phyloP scores from a whole-genome alignment of 495 filamentous ascomycete genomes.

The Aspergillus conjunctus region DNA sequence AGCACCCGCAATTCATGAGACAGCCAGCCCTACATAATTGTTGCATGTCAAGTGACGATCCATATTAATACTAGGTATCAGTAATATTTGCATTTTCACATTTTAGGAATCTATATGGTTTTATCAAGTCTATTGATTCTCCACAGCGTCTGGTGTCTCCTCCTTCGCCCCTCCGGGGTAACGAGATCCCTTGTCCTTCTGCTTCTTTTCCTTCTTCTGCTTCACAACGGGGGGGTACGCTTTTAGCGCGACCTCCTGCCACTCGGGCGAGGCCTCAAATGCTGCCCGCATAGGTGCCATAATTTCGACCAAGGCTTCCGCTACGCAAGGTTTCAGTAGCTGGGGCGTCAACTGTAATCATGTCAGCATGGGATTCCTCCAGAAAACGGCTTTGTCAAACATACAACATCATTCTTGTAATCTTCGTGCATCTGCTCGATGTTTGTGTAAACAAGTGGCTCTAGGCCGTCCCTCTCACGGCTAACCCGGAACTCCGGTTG shows the following conservation, averaged over 20 bases:
- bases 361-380: constrained; percentile 20
- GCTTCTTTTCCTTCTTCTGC: constrained; percentile 74
- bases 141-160: constrained; percentile 23
- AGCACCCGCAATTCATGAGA: no score
- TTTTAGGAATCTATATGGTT: background rate
- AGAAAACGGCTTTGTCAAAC: constrained; percentile 29
- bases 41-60: background rate
- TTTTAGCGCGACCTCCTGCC: constrained; percentile 76
- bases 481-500: constrained; percentile 40
- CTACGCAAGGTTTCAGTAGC: constrained; percentile 76
- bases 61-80: background rate
- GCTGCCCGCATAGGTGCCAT: constrained; percentile 73
- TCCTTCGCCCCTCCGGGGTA: constrained; percentile 54
- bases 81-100: background rate
- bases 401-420: constrained; percentile 77
- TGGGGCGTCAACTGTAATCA: constrained; percentile 73
- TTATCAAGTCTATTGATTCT: background rate
- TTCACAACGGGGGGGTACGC: constrained; percentile 74
- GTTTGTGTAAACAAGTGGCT: constrained; percentile 74
- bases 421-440: constrained; percentile 74
- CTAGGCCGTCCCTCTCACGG: constrained; percentile 44
- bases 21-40: no score
- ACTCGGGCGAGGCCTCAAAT: constrained; percentile 70
- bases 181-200: constrained; percentile 76
- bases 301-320: constrained; percentile 66